phyloP scores from a whole-genome alignment of 768 basidiomycete genomes.

The Serendipita sp. region DNA sequence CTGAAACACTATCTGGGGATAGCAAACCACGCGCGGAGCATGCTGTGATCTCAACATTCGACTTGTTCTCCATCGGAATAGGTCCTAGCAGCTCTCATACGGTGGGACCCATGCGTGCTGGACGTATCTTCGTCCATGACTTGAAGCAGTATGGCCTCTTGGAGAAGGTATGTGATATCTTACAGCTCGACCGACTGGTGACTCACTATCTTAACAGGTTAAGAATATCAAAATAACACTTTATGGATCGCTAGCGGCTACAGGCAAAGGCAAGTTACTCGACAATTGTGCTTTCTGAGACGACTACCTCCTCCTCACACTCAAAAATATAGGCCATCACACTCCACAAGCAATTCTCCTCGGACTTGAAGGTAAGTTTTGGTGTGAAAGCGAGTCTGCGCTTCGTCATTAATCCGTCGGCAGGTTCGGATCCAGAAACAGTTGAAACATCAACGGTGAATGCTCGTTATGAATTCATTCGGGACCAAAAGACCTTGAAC shows the following conservation, averaged over 20 bases:
- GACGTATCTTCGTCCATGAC: conserved; percentile 72
- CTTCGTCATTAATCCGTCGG: neutral
- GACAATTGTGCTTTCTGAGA: neutral
- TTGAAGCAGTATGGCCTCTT: conserved; percentile 50
- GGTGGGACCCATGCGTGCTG: conserved; percentile 80
- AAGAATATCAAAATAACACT: conserved; percentile 70
- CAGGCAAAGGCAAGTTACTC: conserved; percentile 57
- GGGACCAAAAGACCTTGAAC: conserved; percentile 45
- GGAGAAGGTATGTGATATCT: conserved; percentile 31
- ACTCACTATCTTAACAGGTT: conserved; percentile 30
- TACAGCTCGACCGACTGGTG: too few species aligned
- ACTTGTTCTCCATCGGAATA: conserved; percentile 78
- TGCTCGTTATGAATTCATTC: conserved; percentile 35
- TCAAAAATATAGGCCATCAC: conserved; percentile 42
- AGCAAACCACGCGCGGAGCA: conserved; percentile 28
- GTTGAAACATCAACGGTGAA: conserved; percentile 77
- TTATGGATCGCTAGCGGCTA: conserved; percentile 89
- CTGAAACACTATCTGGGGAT: neutral
- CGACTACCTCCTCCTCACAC: neutral
- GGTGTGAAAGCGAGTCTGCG: neutral
- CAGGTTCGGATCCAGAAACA: conserved; percentile 81
- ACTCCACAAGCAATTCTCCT: conserved; percentile 77
- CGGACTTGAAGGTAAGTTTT: conserved; percentile 44
- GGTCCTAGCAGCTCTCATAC: conserved; percentile 52
- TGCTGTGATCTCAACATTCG: conserved; percentile 87